phyloP scores from a whole-genome alignment of 192 early-diverging fungal genomes.

The Linnemannia elongata region DNA sequence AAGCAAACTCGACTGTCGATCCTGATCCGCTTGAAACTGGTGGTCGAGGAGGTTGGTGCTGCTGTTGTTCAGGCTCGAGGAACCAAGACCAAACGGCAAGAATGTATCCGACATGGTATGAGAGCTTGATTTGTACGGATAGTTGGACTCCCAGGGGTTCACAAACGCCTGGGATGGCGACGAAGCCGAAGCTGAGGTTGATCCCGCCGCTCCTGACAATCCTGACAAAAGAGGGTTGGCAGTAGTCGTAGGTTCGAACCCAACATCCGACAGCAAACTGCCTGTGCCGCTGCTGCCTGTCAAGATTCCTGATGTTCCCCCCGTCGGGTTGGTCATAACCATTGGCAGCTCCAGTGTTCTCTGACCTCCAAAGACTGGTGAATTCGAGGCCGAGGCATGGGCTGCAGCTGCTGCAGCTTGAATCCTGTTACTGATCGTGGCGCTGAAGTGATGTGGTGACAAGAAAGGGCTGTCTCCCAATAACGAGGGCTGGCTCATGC shows the following conservation, averaged over 20 bases:
- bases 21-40: not conserved
- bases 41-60: not conserved
- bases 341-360: not conserved
- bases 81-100: constrained; percentile 22
- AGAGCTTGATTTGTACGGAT: not conserved
- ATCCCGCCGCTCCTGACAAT: not conserved
- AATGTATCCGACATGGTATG: constrained; percentile 38
- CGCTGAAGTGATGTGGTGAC: not conserved
- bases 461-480: not conserved
- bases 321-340: not conserved
- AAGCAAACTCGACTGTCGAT: constrained; percentile 40
- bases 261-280: not conserved
- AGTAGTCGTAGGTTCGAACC: not conserved
- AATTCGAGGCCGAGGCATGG: not conserved
- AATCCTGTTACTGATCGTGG: not conserved
- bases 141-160: constrained; percentile 48
- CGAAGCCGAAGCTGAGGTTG: not conserved
- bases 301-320: not conserved
- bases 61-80: not conserved
- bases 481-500: not conserved
- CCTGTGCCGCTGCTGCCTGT: not conserved
- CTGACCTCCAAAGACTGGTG: not conserved
- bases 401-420: not conserved
- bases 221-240: not conserved
- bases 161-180: constrained; percentile 20